Base-by-base conservation (phyloP, 345 rosid genomes). In the Gossypium turneri region DNA sequence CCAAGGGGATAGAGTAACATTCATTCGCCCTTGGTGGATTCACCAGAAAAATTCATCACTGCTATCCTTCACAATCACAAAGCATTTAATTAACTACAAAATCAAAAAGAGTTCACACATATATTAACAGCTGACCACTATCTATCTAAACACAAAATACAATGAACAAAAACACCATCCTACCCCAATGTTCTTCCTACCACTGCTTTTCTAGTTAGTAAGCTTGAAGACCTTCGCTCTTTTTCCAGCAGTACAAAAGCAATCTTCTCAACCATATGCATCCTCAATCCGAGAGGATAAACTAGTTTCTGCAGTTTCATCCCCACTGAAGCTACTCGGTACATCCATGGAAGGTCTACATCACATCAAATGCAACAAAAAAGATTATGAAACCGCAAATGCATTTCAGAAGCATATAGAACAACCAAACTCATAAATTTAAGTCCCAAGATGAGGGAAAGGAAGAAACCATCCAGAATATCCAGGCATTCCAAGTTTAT, bases 251-350 rank as follows among this genome's bases (percentile, higher is more conserved):
- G 73, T 75, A 75, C 73, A 61, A 66, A 60, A 73, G 66, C 55
- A 59, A 25, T 9, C 24, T 34, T 5, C 41, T 34, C 38, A 22
- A 62, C 67, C 62, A 41, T 34, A 47, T 24, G 67, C 38, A 7
- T 55, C 64, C 67, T 81, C 77, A 81, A 62, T 83, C 92, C 77
- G 77, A 56, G 78, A 56, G 13, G 94, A 86, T 12, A 66, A 86
- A 86, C 87, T 85, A 15, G 86, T 82, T 69, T 86, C 94, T 58
- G 83, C 90, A 52, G 87, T 84, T 75, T 91, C 88, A 72, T 89
- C 97, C 72, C 87, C 93, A 16, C 92, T 89, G 80, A 84, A 84
- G 84, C 91, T 85, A 63, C 84, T 84, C 1, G 82, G 82, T 75
- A 80, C 81, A 77, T 85, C 90, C 65, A 67, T 59, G 64, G 77